Base-by-base conservation (phyloP, 2,329 filamentous ascomycete species). In the Talaromyces albobiverticillius region DNA sequence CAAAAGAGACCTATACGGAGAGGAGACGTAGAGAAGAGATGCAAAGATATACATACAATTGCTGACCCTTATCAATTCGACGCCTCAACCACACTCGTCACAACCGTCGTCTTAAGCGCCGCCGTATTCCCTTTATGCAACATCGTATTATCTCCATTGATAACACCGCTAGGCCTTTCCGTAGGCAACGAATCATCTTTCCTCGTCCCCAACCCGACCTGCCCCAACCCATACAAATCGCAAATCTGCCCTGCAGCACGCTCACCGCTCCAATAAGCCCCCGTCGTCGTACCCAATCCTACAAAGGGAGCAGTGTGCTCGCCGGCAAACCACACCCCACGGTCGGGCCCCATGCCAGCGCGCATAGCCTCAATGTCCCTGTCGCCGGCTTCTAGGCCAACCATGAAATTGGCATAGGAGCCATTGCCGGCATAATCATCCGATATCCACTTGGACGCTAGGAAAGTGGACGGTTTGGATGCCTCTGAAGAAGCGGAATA, bases 301-400 rank as follows among this genome's bases (percentile, higher is more conserved):
- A 95, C 85, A 74, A 96, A 95, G 4, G 92, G 91, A 52, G 90
- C 87, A 20, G 90, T 95, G 72, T 96, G 91, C 72, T 96, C 91
- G 0, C 91, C 91, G 0, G 91, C 91, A 60, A 96, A 78, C 91
- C 91, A 96, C 8, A 96, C 66, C 0, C 88, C 85, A 20, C 83
- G 75, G 11, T 83, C 83, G 18, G 60, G 29, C 1, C 73, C 74
- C 42, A 79, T 64, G 0, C 81, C 81, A 2, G 70, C 64, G 22
- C 83, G 69, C 72, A 86, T 74, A 2, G 71, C 67, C 67, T 86
- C 81, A 46, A 96, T 83, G 66, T 95, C 88, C 54, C 78, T 75
- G 61, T 92, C 89, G 1, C 86, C 89, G 5, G 83, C 76, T 60
- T 83, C 76, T 45, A 93, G 66, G 0, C 89, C 90, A 14, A 87